A percentile compares a stretch with the other conserved stretches of the same genome.
These are phyloP conservation scores for Ophiostoma ips DNA, from an alignment of 2,329 filamentous ascomycete species.

Conservation along the genomic window DNA sequence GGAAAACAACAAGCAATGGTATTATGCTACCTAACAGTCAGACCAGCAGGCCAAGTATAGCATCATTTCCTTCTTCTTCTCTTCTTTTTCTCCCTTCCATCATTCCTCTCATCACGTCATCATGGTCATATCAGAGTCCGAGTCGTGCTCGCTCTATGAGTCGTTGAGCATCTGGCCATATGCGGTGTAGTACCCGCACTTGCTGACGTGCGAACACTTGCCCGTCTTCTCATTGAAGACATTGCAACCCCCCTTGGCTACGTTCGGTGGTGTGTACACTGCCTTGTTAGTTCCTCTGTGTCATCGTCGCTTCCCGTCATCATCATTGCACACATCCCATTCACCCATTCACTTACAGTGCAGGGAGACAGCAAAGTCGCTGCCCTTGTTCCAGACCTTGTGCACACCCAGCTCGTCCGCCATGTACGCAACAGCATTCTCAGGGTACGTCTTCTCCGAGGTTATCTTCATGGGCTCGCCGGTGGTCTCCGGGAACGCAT, in stretches of 20 bases:
- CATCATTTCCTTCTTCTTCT: not conserved
- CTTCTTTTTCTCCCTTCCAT: not conserved
- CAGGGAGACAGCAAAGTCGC: conserved; percentile 68
- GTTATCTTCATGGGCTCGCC: conserved; percentile 47
- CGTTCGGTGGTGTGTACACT: conserved; percentile 79
- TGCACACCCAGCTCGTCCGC: conserved; percentile 80
- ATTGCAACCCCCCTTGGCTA: conserved; percentile 66
- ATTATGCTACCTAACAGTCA: not conserved
- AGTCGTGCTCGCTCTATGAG: not conserved
- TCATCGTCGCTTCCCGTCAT: not conserved
- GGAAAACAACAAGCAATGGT: not conserved
- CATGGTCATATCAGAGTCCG: not conserved
- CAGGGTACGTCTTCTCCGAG: conserved; percentile 51
- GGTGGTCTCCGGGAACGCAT: conserved; percentile 50
- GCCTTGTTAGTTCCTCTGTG: conserved; percentile 11
- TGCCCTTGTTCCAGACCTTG: conserved; percentile 61
- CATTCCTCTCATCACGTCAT: conserved; percentile 2
- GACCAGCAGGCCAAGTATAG: not conserved
- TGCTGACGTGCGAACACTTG: conserved; percentile 54
- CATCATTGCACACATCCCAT: conserved; percentile 27
- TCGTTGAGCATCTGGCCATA: conserved; percentile 34
- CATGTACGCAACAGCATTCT: conserved; percentile 79
- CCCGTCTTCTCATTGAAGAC: conserved; percentile 70
- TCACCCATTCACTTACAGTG: conserved; percentile 38
- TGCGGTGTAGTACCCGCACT: conserved; percentile 58